Percentiles rank a stretch among this genome's conserved stretches.
Evolutionary conservation across 2,329 filamentous ascomycete species (phyloP).

Genomic region (Diaporthe ampelina): DNA sequence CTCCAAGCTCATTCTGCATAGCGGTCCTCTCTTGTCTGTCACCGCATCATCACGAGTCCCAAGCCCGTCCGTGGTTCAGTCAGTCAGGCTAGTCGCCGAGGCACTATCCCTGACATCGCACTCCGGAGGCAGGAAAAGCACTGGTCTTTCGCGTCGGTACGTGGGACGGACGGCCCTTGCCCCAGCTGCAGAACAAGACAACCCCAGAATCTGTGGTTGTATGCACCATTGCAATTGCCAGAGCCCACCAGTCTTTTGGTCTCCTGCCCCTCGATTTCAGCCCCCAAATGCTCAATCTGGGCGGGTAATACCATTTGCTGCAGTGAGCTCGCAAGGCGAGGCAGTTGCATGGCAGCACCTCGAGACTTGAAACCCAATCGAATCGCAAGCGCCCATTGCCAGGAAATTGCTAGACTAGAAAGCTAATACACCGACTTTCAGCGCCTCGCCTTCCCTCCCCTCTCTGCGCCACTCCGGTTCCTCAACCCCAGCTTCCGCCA

Average conservation of each 20-base stretch:
- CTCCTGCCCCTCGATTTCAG: neutral
- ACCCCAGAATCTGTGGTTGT: neutral
- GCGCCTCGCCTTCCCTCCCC: slow-evolving; percentile 24
- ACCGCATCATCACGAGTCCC: neutral
- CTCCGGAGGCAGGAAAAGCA: slow-evolving; percentile 12
- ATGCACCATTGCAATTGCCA: slow-evolving; percentile 13
- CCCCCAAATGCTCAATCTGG: slow-evolving; percentile 7
- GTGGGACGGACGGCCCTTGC: neutral
- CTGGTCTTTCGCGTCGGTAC: slow-evolving; percentile 20
- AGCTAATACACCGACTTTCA: slow-evolving; percentile 39
- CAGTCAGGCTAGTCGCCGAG: slow-evolving; percentile 24
- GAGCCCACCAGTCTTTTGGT: neutral
- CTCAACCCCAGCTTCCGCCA: slow-evolving; percentile 28
- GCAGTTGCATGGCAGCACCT: slow-evolving; percentile 24
- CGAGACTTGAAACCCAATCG: slow-evolving; percentile 27
- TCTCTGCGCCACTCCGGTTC: slow-evolving; percentile 6
- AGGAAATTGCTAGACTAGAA: slow-evolving; percentile 32
- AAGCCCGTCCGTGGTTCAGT: neutral
- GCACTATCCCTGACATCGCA: neutral
- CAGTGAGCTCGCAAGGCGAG: slow-evolving; percentile 17
- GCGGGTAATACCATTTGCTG: slow-evolving; percentile 5
- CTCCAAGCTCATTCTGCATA: neutral
- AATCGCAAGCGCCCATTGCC: slow-evolving; percentile 28
- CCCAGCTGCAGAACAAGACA: neutral
- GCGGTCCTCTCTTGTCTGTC: neutral